Conservation (phyloP, 2,329 filamentous ascomycete species). For the Magnaporthiopsis incrustans region DNA sequence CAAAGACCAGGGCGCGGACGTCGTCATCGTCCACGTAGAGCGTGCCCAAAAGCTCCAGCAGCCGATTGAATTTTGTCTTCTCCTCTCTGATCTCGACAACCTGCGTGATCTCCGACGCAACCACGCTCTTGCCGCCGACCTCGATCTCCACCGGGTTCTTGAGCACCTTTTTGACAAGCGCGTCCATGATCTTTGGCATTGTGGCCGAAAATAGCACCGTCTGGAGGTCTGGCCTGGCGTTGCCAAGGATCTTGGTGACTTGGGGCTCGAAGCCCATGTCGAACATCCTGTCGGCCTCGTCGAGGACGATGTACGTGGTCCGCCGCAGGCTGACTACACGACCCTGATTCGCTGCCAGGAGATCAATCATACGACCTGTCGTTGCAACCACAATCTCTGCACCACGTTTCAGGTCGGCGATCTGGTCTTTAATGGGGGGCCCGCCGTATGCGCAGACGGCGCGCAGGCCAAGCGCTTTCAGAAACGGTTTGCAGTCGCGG, state of each 20-base stretch:
- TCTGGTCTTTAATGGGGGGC: slow-evolving; percentile 93
- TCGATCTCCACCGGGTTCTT: slow-evolving; percentile 83
- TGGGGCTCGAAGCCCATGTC: slow-evolving; percentile 99
- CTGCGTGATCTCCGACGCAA: slow-evolving; percentile 88
- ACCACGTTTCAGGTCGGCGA: slow-evolving; percentile 89
- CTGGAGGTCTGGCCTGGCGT: slow-evolving; percentile 85
- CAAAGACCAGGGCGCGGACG: slow-evolving; percentile 81
- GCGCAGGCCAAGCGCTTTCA: slow-evolving; percentile 76
- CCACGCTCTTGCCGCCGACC: slow-evolving; percentile 80
- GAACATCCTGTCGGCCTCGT: slow-evolving; percentile 98
- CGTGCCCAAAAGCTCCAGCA: slow-evolving; percentile 80
- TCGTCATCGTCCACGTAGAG: slow-evolving; percentile 84
- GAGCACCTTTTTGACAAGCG: slow-evolving; percentile 80
- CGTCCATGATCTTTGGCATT: slow-evolving; percentile 89
- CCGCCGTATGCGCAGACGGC: slow-evolving; percentile 92
- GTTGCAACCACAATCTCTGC: slow-evolving; percentile 94
- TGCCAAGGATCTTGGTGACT: slow-evolving; percentile 91
- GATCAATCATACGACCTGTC: slow-evolving; percentile 89
- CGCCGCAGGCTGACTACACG: slow-evolving; percentile 84
- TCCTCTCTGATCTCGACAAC: slow-evolving; percentile 83
- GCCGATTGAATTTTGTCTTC: slow-evolving; percentile 71
- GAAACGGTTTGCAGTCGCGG: slow-evolving; percentile 86
- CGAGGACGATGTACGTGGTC: slow-evolving; percentile 89
- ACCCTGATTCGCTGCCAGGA: slow-evolving; percentile 88
- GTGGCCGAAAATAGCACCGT: slow-evolving; percentile 95